These are phyloP conservation scores for Adansonia rubrostipa DNA, from an alignment of 441 rosid genomes.

Conservation along the genomic window DNA sequence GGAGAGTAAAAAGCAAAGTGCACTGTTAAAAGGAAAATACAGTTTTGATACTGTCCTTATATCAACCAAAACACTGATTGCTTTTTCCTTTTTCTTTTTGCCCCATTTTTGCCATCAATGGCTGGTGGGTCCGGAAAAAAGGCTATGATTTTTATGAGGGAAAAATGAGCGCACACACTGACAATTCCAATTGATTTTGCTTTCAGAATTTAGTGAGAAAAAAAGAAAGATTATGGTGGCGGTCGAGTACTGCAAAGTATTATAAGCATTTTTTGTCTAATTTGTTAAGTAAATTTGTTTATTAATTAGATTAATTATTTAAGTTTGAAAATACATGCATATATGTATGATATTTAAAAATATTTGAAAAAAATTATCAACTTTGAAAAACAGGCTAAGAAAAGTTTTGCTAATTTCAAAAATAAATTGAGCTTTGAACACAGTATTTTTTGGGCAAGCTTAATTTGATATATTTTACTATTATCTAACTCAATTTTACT, in stretches of 20 bases:
- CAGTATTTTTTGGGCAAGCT: too few relatives aligned
- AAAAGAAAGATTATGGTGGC: neutral
- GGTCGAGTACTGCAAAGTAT: neutral
- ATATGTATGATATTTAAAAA: too few relatives aligned
- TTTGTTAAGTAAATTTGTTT: too few relatives aligned
- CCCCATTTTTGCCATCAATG: constrained; percentile 28
- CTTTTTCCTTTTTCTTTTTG: constrained; percentile 22
- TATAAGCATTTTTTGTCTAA: neutral
- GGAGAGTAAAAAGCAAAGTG: neutral
- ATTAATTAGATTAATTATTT: too few relatives aligned
- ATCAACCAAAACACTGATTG: constrained; percentile 32
- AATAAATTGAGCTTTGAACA: too few relatives aligned
- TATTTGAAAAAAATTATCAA: too few relatives aligned
- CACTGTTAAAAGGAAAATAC: constrained; percentile 19
- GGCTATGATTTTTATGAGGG: neutral
- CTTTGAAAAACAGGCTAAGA: too few relatives aligned
- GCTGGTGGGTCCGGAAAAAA: constrained; percentile 33
- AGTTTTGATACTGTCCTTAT: constrained; percentile 20
- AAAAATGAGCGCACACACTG: neutral
- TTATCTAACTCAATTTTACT: too few relatives aligned
- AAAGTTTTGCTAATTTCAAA: too few relatives aligned
- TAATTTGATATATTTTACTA: too few relatives aligned
- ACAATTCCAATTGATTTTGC: constrained; percentile 32
- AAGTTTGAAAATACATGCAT: too few relatives aligned
- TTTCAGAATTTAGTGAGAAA: neutral